Evolutionary conservation across 2,329 filamentous ascomycete species (phyloP).

Genomic region (Coniochaeta ligniaria): DNA sequence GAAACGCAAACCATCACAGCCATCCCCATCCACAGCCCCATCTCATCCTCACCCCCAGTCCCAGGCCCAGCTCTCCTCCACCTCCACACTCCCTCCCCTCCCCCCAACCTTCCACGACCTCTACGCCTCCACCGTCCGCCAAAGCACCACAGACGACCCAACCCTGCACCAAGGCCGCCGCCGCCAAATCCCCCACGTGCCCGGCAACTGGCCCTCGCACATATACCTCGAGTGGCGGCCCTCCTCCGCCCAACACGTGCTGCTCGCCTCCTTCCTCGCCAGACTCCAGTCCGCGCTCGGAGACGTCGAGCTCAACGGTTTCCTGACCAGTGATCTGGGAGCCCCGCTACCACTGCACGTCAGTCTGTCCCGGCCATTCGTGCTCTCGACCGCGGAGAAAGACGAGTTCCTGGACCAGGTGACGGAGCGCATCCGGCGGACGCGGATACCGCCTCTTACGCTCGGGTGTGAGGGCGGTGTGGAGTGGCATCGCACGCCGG

Average conservation of each 20-base stretch:
- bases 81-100: conserved; percentile 56
- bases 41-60: background rate
- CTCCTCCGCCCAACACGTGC: conserved; percentile 33
- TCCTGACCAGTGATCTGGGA: conserved; percentile 71
- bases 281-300: conserved; percentile 24
- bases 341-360: conserved; percentile 79
- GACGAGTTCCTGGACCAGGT: conserved; percentile 49
- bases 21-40: background rate
- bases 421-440: background rate
- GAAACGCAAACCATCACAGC: conserved; percentile 9
- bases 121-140: conserved; percentile 74
- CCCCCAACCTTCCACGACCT: conserved; percentile 80
- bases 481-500: conserved; percentile 44
- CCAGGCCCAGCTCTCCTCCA: background rate
- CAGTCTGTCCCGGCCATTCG: conserved; percentile 77
- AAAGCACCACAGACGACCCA: conserved; percentile 75
- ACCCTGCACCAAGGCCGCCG: conserved; percentile 78
- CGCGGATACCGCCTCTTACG: conserved; percentile 15
- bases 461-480: conserved; percentile 20
- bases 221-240: conserved; percentile 84
- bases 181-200: conserved; percentile 73
- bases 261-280: conserved; percentile 36
- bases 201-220: conserved; percentile 89
- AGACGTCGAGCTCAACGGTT: conserved; percentile 48
- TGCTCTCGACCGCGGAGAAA: conserved; percentile 66